A percentile compares a stretch with the other conserved stretches of the same genome.
Conservation (phyloP, 2,329 filamentous ascomycete species). For the Uncinocarpus reesii region DNA sequence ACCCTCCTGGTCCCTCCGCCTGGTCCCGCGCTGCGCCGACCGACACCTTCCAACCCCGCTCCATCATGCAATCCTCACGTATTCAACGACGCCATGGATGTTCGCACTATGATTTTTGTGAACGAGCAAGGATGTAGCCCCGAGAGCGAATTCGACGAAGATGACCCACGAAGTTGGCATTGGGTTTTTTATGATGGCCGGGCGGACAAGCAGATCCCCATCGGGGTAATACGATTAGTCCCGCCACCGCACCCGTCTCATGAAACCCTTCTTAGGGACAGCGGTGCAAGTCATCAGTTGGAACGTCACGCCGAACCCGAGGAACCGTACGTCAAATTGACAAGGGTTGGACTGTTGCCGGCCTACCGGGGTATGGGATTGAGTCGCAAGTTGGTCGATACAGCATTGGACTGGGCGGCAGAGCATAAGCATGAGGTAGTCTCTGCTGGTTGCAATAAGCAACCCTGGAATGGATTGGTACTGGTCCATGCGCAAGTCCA, state of each 20-base stretch:
- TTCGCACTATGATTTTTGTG: slow-evolving; percentile 49
- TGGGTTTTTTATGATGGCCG: slow-evolving; percentile 69
- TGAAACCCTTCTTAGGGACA: slow-evolving; percentile 33
- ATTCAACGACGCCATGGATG: slow-evolving; percentile 52
- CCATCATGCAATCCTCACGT: slow-evolving; percentile 35
- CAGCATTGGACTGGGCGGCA: slow-evolving; percentile 57
- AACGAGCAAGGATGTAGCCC: slow-evolving; percentile 48
- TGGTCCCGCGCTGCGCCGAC: slow-evolving; percentile 20
- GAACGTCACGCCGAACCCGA: slow-evolving; percentile 31
- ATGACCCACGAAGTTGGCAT: slow-evolving; percentile 71
- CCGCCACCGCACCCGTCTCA: slow-evolving; percentile 67
- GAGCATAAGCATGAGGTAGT: slow-evolving; percentile 44
- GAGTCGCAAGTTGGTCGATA: slow-evolving; percentile 51
- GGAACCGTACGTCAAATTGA: slow-evolving; percentile 75
- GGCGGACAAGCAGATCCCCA: slow-evolving; percentile 40
- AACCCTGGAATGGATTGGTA: slow-evolving; percentile 60
- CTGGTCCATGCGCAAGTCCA: slow-evolving; percentile 68
- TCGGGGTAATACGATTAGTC: slow-evolving; percentile 69
- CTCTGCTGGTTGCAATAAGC: slow-evolving; percentile 23
- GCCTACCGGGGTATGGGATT: slow-evolving; percentile 57
- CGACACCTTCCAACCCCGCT: slow-evolving; percentile 19
- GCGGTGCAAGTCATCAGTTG: slow-evolving; percentile 12
- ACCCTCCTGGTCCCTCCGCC: slow-evolving; percentile 22
- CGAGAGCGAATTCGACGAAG: slow-evolving; percentile 66
- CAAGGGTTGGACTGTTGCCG: slow-evolving; percentile 60